These are phyloP conservation scores for Yamadazyma triangularis DNA, from an alignment of 1,139 yeast genomes.

Conservation along the genomic window DNA sequence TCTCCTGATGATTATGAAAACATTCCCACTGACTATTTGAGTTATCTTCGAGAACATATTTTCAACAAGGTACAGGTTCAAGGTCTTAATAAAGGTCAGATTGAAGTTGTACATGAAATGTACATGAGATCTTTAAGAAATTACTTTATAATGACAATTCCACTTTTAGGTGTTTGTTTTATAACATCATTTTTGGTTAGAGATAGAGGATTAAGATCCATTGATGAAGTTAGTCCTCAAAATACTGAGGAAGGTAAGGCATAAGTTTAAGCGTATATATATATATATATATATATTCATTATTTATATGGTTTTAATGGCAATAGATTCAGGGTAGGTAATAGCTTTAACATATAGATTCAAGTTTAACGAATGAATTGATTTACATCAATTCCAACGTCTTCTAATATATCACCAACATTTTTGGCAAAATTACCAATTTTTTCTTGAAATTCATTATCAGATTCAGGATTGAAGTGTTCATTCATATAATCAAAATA, in stretches of 20 bases:
- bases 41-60: slow-evolving; percentile 23
- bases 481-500: slow-evolving; percentile 13
- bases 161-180: slow-evolving; percentile 39
- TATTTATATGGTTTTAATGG: no score
- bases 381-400: slow-evolving; percentile 3
- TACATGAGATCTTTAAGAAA: slow-evolving; percentile 34
- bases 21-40: slow-evolving; percentile 15
- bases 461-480: slow-evolving; percentile 61
- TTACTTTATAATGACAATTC: slow-evolving; percentile 39
- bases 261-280: no score
- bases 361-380: no score
- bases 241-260: no score
- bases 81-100: slow-evolving; percentile 21
- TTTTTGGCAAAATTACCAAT: slow-evolving; percentile 28
- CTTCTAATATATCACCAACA: slow-evolving; percentile 1
- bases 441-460: slow-evolving; percentile 58
- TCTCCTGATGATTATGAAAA: slow-evolving; percentile 5
- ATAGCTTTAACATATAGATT: no score
- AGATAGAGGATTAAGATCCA: slow-evolving; percentile 40
- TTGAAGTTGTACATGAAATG: slow-evolving; percentile 21
- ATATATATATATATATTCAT: no score
- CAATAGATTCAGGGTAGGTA: no score
- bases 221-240: slow-evolving; percentile 39
- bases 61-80: slow-evolving; percentile 26
- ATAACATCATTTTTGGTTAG: slow-evolving; percentile 29